Evolutionary conservation across 2,329 filamentous ascomycete genomes (phyloP), one percentile per base, ranked within the genome.

Genomic region (Penicillium sclerotiorum): DNA sequence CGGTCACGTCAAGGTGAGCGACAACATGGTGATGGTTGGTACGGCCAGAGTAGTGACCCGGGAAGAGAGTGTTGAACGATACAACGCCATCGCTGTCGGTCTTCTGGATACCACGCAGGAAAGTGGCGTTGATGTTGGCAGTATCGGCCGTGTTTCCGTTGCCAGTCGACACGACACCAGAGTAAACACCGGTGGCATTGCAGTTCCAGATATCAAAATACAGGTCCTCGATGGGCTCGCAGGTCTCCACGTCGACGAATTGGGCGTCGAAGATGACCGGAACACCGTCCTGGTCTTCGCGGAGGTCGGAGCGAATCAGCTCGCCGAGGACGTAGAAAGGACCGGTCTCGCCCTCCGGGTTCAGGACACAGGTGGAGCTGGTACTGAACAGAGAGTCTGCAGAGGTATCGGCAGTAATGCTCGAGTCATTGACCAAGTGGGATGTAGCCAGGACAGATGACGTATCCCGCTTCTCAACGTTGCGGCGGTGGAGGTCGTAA

Each of bases 271-370:
- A 49, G 22, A 66, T 59, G 20, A 76, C 45, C 4, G 67, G 64
- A 2, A 75, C 57, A 32, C 72, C 72, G 0, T 52, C 45, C 44
- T 75, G 53, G 13, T 52, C 61, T 18, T 75, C 70, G 3, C 50
- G 56, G 43, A 73, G 55, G 37, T 75, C 59, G 2, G 65, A 59
- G n/a, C 72, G 65, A 36, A 73, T 60, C 18, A 66, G 57, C 47
- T 74, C 71, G 9, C 71, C 70, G 13, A 55, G 52, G n/a, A 74
- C 66, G 41, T 63, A 82, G 68, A 78, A 81, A 8, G 79, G 79
- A 2, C 61, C 58, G 8, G 45, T 69, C 5, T 74, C 79, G 12
- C 75, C 74, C 59, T 81, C 78, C 0, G 79, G 78, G 21, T 70
- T 74, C 23, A 82, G 67, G 13, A 79, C 61, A 53, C 78, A 81